Base-by-base conservation (phyloP, 164 flowering plant species). In the Dillenia turbinata region DNA sequence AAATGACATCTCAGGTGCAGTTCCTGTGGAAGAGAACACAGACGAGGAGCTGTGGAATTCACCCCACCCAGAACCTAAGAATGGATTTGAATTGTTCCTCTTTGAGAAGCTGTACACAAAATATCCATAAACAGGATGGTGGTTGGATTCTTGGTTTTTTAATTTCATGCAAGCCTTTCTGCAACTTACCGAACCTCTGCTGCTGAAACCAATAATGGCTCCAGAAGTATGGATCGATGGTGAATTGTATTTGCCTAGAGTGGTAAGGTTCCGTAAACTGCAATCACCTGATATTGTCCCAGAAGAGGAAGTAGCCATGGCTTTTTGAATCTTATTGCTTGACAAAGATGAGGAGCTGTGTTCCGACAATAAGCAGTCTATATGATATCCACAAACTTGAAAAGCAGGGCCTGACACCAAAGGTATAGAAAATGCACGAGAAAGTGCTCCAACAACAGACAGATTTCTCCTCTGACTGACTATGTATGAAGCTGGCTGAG, bases 371-470 rank as follows among this genome's bases (percentile, higher is more conserved):
- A 66, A 63, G 24, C 71, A 73, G 73, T 83, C 83, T 47, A 81
- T 57, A 63, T 88, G 92, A 76, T 90, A 84, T 24, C 78, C 85
- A 70, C 93, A 90, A 45, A 71, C 79, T 72, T 85, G 88, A 68
- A 79, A 79, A 47, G 93, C 65, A 60, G 88, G 92, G 44, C 93
- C 89, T 40, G 95, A 85, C 13, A 88, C 87, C 19, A 95, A 92
- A 22, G 96, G 98, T 53, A 73, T 71, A 16, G 93, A 83, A 68
- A 90, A 63, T 49, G 90, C 71, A 8, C 98, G 83, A 22, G 92
- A 90, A 57, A 87, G 66, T 19, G 86, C 80, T 63, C 86, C 97
- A 76, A 84, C 78, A 65, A 85, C 71, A 52, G 96, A 84, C 17
- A 84, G 49, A 33, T 76, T 79, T 68, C 73, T 81, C 57, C 65